These are phyloP conservation scores for Garcia nutans DNA, from an alignment of 345 rosid genomes.

Conservation along the genomic window DNA sequence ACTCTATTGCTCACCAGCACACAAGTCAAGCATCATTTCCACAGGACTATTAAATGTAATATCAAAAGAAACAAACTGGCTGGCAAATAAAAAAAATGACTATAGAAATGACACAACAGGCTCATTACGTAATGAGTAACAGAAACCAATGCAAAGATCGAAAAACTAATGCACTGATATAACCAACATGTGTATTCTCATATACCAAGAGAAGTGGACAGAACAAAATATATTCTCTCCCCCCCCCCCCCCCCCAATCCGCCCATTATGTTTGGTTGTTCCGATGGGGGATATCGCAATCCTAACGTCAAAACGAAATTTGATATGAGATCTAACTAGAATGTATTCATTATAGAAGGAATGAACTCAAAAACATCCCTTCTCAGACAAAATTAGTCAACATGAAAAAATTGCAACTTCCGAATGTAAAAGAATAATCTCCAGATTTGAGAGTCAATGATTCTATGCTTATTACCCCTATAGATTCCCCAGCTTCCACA, in stretches of 20 bases:
- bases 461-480: conserved; percentile 42
- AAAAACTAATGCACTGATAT: neutral
- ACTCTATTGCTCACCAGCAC: neutral
- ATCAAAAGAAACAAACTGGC: too few species aligned
- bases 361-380: conserved; percentile 43
- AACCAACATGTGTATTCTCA: neutral
- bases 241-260: conserved; percentile 16
- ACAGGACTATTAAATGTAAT: too few species aligned
- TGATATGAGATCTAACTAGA: conserved; percentile 34
- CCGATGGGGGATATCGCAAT: conserved; percentile 14
- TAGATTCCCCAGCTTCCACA: conserved; percentile 12
- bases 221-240: neutral
- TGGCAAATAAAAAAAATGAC: neutral
- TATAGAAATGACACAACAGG: neutral
- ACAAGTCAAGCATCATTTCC: too few species aligned
- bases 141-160: neutral
- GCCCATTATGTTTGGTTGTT: conserved; percentile 30
- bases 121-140: neutral
- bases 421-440: conserved; percentile 37
- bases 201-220: conserved; percentile 6
- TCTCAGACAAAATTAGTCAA: conserved; percentile 16
- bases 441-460: conserved; percentile 27
- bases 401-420: conserved; percentile 16
- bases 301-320: conserved; percentile 19
- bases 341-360: conserved; percentile 26